phyloP scores from a whole-genome alignment of 2,329 filamentous ascomycete genomes.

The Sporothrix phasma region DNA sequence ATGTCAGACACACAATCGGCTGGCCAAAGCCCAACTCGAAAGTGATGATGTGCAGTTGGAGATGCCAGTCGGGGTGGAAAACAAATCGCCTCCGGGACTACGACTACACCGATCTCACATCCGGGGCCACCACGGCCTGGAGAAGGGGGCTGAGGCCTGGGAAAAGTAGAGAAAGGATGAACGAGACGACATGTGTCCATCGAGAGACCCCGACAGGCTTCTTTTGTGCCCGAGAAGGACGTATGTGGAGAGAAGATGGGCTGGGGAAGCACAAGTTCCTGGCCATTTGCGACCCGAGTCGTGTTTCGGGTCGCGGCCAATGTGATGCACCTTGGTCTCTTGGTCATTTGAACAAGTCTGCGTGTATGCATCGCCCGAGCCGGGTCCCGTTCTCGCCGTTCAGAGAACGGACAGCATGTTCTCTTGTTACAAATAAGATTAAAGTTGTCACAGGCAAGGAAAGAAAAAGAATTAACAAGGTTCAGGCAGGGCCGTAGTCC shows the following conservation, averaged over 20 bases:
- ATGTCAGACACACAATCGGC: no score
- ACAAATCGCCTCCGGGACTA: no score
- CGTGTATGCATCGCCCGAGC: not conserved
- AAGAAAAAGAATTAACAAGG: not conserved
- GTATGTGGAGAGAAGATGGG: not conserved
- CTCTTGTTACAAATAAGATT: slow-evolving; percentile 2
- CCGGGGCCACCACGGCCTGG: not conserved
- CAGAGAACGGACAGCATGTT: not conserved
- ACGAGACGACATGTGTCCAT: not conserved
- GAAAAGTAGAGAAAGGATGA: not conserved
- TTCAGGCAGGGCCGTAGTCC: not conserved
- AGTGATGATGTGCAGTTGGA: not conserved
- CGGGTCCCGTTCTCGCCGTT: not conserved
- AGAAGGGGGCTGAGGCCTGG: not conserved
- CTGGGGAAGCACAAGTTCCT: not conserved
- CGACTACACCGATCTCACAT: no score
- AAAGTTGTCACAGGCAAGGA: not conserved
- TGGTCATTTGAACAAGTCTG: no score
- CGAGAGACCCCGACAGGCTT: no score
- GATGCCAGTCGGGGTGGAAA: not conserved
- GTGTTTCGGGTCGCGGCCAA: not conserved
- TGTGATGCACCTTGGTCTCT: not conserved
- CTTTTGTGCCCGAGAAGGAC: not conserved
- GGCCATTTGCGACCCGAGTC: not conserved
- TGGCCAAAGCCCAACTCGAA: not conserved